A percentile compares a stretch with the other conserved stretches of the same genome.
Conservation (phyloP, 495 filamentous ascomycete genomes). For the Podospora australis region DNA sequence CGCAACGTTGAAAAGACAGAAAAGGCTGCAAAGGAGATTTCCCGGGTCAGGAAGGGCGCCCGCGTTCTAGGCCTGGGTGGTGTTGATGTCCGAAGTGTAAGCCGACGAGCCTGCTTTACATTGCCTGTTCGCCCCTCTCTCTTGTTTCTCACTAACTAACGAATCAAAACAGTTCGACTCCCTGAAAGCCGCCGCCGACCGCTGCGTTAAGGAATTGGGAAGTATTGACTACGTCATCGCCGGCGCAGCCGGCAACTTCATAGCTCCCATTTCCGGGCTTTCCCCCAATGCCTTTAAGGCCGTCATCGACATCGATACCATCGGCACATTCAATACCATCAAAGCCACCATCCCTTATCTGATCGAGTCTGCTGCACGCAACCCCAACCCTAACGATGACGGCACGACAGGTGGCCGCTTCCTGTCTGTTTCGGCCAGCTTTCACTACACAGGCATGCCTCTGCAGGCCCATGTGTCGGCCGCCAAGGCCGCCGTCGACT, state of each 20-base stretch:
- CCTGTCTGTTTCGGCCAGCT: slow-evolving; percentile 78
- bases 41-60: slow-evolving; percentile 64
- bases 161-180: slow-evolving; percentile 44
- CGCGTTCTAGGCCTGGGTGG: slow-evolving; percentile 80
- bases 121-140: background rate
- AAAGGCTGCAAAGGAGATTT: slow-evolving; percentile 69
- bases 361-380: slow-evolving; percentile 60
- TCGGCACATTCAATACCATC: slow-evolving; percentile 89
- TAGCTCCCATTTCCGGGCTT: slow-evolving; percentile 76
- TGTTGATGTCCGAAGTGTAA: slow-evolving; percentile 68
- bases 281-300: slow-evolving; percentile 86
- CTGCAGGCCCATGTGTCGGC: slow-evolving; percentile 81
- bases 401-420: slow-evolving; percentile 70
- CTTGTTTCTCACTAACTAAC: background rate
- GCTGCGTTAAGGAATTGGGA: slow-evolving; percentile 74
- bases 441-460: slow-evolving; percentile 80
- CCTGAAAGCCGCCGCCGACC: slow-evolving; percentile 65
- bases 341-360: slow-evolving; percentile 85
- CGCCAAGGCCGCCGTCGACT: slow-evolving; percentile 88
- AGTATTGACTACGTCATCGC: slow-evolving; percentile 92
- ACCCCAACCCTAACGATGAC: slow-evolving; percentile 39
- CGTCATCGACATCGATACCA: slow-evolving; percentile 92
- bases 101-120: too few relatives aligned
- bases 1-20: slow-evolving; percentile 88
- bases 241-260: slow-evolving; percentile 93